Evolutionary conservation across 2,329 filamentous ascomycete species (phyloP), one percentile per base, ranked within the genome.

Genomic region (Xylariaceae sp.): DNA sequence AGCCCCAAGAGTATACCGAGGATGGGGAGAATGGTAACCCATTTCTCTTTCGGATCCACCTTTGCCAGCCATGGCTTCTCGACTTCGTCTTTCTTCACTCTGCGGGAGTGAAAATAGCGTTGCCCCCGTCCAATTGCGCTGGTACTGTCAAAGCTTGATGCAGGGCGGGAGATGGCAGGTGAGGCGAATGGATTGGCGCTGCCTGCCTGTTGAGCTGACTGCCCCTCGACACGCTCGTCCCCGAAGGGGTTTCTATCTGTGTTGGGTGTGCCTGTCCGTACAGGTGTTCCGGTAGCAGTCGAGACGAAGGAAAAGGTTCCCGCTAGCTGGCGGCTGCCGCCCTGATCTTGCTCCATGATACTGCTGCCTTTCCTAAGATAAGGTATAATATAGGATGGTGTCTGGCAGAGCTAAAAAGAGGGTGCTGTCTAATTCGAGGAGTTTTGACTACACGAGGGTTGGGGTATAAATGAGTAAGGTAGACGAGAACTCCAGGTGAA

Each of bases 1-100:
- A 94, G 71, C 12, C 91, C 91, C 12, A 92, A 59, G 3, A 87
- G 44, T 46, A 95, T 84, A 43, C 90, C 91, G 21, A 91, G 71
- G 37, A 92, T 70, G 2, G 91, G 91, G 55, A 96, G 82, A 61
- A 94, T 92, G 2, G 88, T 92, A 7, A 91, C 87, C 91, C 91
- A 95, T 77, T 92, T 95, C 79, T 94, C 89, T 72, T 87, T 89
- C 11, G 88, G 87, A 64, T 93, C 88, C 55, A 79, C 86, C 70
- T 87, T 87, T n/a, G 83, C 75, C 34, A 89, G 75, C 91, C 91
- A 95, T 11, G 91, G 89, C 75, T 90, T 88, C 71, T 92, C 87
- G 3, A 91, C 74, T 45, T 90, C 84, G 37, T 85, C 89, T 71
- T 91, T 91, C 70, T 81, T 83, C 29, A 94, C 83, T 59, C 89